Conservation (phyloP, 1,139 yeast genomes). For the Magnusiomyces ingens region DNA sequence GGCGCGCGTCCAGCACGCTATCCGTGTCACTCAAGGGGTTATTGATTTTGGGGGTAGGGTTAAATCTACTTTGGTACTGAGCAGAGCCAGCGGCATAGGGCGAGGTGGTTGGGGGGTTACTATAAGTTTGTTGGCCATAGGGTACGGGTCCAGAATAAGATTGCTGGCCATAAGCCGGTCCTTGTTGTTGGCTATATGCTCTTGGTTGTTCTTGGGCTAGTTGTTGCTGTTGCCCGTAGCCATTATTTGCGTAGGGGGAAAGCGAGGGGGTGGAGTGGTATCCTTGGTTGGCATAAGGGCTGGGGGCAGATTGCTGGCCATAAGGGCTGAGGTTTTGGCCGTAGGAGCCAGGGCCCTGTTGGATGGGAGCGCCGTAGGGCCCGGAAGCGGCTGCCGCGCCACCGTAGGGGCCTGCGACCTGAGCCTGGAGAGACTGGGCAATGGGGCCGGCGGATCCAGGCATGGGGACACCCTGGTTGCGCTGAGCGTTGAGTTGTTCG, state of each 20-base stretch:
- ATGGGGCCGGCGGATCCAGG: slow-evolving; percentile 18
- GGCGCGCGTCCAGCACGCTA: slow-evolving; percentile 16
- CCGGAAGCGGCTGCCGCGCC: slow-evolving; percentile 23
- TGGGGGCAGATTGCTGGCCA: not conserved
- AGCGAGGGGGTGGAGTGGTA: too few relatives aligned
- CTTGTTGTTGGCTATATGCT: too few relatives aligned
- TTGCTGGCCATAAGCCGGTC: not conserved
- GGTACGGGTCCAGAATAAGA: slow-evolving; percentile 4
- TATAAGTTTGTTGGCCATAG: slow-evolving; percentile 14
- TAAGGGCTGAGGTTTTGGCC: not conserved
- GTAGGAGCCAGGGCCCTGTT: slow-evolving; percentile 1
- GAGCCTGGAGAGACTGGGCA: not conserved
- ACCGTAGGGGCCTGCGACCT: slow-evolving; percentile 34
- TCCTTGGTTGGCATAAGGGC: too few relatives aligned
- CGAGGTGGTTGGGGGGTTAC: slow-evolving; percentile 14
- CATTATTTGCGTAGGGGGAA: too few relatives aligned
- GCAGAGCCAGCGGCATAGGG: slow-evolving; percentile 28
- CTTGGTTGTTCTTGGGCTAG: too few relatives aligned
- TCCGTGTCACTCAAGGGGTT: not conserved
- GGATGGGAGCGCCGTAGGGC: not conserved
- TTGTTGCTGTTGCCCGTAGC: too few relatives aligned
- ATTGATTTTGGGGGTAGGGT: slow-evolving; percentile 13
- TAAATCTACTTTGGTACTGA: slow-evolving; percentile 23
- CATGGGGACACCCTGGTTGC: slow-evolving; percentile 11
- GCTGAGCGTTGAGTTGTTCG: slow-evolving; percentile 19